phyloP scores from a whole-genome alignment of 1,139 yeast species.

The Spathaspora jeffriesii region DNA sequence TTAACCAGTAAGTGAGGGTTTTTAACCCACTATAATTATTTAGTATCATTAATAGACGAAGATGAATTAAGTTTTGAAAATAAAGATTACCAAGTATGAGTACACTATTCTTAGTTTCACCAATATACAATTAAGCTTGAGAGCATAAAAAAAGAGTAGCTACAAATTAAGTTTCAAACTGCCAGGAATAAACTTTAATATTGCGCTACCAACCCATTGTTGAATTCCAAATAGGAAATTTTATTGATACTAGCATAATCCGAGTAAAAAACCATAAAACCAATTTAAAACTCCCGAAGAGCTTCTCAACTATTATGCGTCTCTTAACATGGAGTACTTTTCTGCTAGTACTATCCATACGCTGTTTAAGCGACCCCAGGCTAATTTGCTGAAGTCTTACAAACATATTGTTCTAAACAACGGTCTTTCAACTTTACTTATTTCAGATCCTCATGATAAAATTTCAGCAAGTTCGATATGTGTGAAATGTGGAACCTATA shows the following conservation, averaged over 20 bases:
- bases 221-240: neutral
- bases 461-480: conserved; percentile 46
- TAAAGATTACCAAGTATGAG: neutral
- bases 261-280: neutral
- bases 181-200: neutral
- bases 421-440: conserved; percentile 50
- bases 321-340: conserved; percentile 13
- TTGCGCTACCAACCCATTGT: conserved; percentile 3
- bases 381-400: conserved; percentile 35
- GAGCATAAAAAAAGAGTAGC: neutral
- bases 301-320: neutral
- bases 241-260: neutral
- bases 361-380: conserved; percentile 30
- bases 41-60: too few species aligned
- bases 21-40: too few species aligned
- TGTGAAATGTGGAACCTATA: conserved; percentile 63
- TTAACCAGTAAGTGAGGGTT: too few species aligned
- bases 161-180: neutral
- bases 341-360: conserved; percentile 17
- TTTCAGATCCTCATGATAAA: conserved; percentile 57
- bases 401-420: conserved; percentile 49
- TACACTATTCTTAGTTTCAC: neutral
- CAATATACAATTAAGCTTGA: neutral
- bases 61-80: neutral
- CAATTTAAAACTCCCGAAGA: neutral